A percentile compares a stretch with the other conserved stretches of the same genome.
phyloP scores from a whole-genome alignment of 73 alveolate genomes.

The Durusdinium trenchii region DNA sequence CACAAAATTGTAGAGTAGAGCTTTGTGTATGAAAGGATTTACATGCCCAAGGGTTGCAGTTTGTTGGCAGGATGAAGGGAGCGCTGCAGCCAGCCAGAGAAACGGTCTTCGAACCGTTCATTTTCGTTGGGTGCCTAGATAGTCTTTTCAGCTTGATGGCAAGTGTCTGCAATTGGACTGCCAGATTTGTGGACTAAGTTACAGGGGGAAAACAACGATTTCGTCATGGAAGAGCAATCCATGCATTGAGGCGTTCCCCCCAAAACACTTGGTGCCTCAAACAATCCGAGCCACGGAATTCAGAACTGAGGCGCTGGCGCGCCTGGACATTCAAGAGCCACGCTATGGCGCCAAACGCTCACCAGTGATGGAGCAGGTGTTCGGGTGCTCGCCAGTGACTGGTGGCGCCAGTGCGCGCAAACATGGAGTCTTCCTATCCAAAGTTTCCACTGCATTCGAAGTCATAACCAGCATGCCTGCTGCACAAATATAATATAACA shows the following conservation, averaged over 20 bases:
- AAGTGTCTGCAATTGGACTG: too few species aligned
- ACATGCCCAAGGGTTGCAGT: neutral
- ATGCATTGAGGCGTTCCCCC: too few species aligned
- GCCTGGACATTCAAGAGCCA: conserved; percentile 68
- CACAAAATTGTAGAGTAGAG: neutral
- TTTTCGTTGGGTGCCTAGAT: conserved; percentile 35
- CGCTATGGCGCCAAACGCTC: conserved; percentile 91
- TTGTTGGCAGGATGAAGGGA: conserved; percentile 54
- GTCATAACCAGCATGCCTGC: too few species aligned
- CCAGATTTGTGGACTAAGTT: too few species aligned
- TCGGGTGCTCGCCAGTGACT: neutral
- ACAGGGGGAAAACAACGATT: too few species aligned
- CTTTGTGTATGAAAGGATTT: neutral
- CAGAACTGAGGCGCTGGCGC: conserved; percentile 67
- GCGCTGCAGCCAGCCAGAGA: conserved; percentile 90
- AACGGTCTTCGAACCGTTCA: conserved; percentile 89
- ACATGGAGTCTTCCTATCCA: neutral
- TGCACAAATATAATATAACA: too few species aligned
- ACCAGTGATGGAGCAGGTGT: conserved; percentile 87
- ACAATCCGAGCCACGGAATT: neutral
- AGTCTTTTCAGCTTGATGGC: too few species aligned
- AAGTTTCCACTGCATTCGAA: too few species aligned
- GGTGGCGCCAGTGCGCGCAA: neutral
- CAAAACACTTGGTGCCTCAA: neutral
- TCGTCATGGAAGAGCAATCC: too few species aligned